A percentile compares a stretch with the other conserved stretches of the same genome.
phyloP scores from a whole-genome alignment of 2,329 filamentous ascomycete genomes.

The Cordyceps javanica region DNA sequence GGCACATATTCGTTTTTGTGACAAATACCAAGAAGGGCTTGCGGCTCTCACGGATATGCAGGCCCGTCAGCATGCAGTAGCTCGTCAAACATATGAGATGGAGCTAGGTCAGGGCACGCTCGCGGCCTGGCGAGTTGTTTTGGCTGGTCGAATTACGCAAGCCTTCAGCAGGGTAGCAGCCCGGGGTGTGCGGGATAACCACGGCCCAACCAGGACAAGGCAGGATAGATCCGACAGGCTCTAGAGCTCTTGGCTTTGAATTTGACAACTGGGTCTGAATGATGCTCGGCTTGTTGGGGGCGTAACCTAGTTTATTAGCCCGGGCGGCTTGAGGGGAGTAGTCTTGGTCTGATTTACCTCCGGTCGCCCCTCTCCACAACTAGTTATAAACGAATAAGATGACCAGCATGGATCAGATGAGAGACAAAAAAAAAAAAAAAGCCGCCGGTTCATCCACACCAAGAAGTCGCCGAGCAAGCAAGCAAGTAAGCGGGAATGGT shows the following conservation, averaged over 20 bases:
- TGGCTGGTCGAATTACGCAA: neutral
- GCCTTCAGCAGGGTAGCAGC: neutral
- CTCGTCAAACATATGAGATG: neutral
- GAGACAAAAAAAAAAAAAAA: neutral
- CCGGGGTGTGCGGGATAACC: neutral
- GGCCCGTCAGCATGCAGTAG: conserved; percentile 1
- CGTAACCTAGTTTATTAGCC: neutral
- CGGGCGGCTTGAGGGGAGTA: neutral
- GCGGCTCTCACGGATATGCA: neutral
- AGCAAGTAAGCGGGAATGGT: neutral
- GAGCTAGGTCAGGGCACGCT: neutral
- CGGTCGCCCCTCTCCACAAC: neutral
- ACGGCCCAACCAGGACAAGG: neutral
- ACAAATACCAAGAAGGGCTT: neutral
- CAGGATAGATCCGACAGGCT: neutral
- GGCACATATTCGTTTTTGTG: neutral
- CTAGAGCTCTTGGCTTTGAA: neutral
- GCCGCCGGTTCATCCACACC: neutral
- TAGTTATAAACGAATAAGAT: neutral
- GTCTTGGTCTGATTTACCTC: neutral
- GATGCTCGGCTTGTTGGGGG: neutral
- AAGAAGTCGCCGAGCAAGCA: neutral
- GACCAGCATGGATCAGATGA: neutral
- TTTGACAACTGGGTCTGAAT: neutral
- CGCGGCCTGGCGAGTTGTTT: neutral